phyloP scores from a whole-genome alignment of 768 basidiomycete genomes.

The Tulasnella sp. region DNA sequence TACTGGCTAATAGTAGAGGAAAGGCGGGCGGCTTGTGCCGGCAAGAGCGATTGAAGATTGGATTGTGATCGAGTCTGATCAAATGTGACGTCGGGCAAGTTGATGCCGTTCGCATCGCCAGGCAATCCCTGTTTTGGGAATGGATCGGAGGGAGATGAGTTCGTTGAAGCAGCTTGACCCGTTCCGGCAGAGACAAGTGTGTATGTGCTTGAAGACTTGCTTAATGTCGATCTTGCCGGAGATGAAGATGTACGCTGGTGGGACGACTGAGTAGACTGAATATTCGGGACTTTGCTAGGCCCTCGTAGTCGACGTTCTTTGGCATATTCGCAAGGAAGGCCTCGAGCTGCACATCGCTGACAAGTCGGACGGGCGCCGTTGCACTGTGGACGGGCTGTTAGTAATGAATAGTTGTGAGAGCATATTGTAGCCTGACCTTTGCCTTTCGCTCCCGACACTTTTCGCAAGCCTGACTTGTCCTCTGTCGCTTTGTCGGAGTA shows the following conservation, averaged over 20 bases:
- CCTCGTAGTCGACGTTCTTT: slow-evolving; percentile 20
- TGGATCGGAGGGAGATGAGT: background rate
- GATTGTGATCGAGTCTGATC: too few relatives aligned
- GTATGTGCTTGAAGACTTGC: background rate
- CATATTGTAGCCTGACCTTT: slow-evolving; percentile 20
- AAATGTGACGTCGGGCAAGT: too few relatives aligned
- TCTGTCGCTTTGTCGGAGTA: slow-evolving; percentile 18
- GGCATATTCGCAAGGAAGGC: slow-evolving; percentile 20
- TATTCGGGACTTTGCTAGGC: slow-evolving; percentile 17
- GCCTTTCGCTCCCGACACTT: slow-evolving; percentile 26
- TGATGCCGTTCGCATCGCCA: too few relatives aligned
- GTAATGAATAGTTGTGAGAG: background rate
- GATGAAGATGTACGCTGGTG: slow-evolving; percentile 6
- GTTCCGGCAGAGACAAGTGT: slow-evolving; percentile 1
- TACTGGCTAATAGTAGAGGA: background rate
- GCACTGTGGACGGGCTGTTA: slow-evolving; percentile 5
- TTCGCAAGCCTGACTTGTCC: slow-evolving; percentile 26
- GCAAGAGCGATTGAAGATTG: too few relatives aligned
- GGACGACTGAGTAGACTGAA: too few relatives aligned
- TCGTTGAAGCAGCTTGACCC: background rate
- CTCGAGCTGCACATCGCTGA: slow-evolving; percentile 20
- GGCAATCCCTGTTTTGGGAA: too few relatives aligned
- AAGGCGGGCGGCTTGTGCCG: too few relatives aligned
- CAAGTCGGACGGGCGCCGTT: slow-evolving; percentile 24
- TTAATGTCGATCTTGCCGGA: background rate